Evolutionary conservation across 192 early-diverging fungal genomes (phyloP).

Genomic region (Obelidium mucronatum): DNA sequence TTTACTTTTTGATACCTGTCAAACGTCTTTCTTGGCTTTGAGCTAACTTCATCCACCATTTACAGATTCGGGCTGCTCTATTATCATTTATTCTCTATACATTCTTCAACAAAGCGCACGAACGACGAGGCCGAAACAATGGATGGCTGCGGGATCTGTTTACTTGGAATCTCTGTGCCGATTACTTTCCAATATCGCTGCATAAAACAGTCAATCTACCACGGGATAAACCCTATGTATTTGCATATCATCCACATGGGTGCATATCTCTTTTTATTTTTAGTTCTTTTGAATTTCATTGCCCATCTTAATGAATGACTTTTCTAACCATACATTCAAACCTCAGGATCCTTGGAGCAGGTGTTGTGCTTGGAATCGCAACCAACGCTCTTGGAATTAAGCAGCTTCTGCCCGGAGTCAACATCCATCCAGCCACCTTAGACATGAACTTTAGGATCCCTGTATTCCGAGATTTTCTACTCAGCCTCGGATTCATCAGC

Average conservation of each 20-base stretch:
- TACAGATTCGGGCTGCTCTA: too few species aligned
- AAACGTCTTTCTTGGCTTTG: too few species aligned
- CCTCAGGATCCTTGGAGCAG: conserved; percentile 80
- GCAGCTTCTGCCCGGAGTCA: conserved; percentile 64
- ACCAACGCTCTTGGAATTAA: conserved; percentile 34
- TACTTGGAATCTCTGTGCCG: conserved; percentile 75
- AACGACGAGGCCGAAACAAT: too few species aligned
- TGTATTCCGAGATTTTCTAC: conserved; percentile 82
- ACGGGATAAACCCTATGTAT: conserved; percentile 83
- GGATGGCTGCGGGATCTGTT: too few species aligned
- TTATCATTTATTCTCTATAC: too few species aligned
- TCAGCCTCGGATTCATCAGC: conserved; percentile 76
- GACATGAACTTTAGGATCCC: conserved; percentile 84
- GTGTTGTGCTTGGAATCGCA: conserved; percentile 54
- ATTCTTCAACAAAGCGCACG: too few species aligned
- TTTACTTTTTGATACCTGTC: too few species aligned
- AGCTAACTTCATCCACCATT: too few species aligned
- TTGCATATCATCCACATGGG: conserved; percentile 93
- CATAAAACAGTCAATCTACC: conserved; percentile 86
- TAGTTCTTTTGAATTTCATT: conserved; percentile 60
- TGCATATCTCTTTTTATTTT: not conserved
- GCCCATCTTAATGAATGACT: conserved; percentile 77
- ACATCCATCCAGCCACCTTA: conserved; percentile 81
- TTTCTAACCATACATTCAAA: conserved; percentile 80
- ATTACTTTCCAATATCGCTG: conserved; percentile 80